phyloP scores from a whole-genome alignment of 192 early-diverging fungal species.

The Lobulomyces angularis region DNA sequence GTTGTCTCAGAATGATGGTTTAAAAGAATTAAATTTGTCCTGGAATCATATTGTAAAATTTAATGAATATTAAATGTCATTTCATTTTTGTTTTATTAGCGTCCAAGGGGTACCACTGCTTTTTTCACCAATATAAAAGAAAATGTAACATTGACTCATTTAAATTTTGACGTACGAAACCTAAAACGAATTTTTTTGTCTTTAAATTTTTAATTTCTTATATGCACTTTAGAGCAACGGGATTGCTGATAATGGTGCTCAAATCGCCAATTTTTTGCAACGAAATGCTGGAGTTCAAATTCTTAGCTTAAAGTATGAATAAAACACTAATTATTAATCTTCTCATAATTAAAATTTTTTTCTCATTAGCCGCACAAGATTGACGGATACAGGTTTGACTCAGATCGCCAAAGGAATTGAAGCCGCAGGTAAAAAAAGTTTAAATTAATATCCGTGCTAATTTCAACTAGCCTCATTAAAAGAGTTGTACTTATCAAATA shows the following conservation, averaged over 20 bases:
- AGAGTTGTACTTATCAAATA: slow-evolving; percentile 35
- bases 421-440: slow-evolving; percentile 18
- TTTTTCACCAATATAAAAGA: slow-evolving; percentile 30
- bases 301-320: slow-evolving; percentile 21
- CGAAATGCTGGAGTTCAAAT: slow-evolving; percentile 19
- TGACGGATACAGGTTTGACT: slow-evolving; percentile 19
- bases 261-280: slow-evolving; percentile 14
- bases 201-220: neutral
- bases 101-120: slow-evolving; percentile 24
- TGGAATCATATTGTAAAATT: slow-evolving; percentile 1
- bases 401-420: slow-evolving; percentile 23
- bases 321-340: neutral
- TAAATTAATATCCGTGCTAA: neutral
- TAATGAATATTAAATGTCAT: neutral
- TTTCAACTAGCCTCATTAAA: slow-evolving; percentile 12
- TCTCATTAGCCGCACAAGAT: slow-evolving; percentile 12
- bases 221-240: slow-evolving; percentile 24
- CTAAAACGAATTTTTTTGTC: neutral
- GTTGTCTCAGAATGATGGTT: slow-evolving; percentile 21
- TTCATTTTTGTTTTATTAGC: slow-evolving; percentile 30
- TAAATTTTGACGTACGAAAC: neutral
- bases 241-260: slow-evolving; percentile 25
- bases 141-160: neutral
- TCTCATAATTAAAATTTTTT: slow-evolving; percentile 7
- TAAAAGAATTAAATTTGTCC: slow-evolving; percentile 31